Conservation (phyloP, 345 rosid species). For the Murraya paniculata region DNA sequence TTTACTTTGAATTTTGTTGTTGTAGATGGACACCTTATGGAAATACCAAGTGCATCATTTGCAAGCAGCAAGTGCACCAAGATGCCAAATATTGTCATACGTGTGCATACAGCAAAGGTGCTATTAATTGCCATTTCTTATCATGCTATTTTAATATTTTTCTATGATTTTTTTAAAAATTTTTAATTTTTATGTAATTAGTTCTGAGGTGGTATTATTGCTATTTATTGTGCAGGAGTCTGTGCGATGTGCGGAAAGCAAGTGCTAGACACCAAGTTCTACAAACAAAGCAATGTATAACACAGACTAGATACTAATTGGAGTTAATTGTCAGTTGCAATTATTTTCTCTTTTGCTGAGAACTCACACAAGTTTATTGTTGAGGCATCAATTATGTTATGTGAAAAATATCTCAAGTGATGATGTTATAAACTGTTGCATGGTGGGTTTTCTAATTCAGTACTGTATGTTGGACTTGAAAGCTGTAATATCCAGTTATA, state of each 20-base stretch:
- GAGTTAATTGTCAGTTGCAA: conserved; percentile 1
- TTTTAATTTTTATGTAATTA: background rate
- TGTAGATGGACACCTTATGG: conserved; percentile 93
- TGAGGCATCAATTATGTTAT: background rate
- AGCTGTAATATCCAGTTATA: background rate
- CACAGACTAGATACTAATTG: background rate
- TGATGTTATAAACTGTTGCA: background rate
- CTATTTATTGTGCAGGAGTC: conserved; percentile 55
- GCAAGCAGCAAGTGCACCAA: conserved; percentile 99
- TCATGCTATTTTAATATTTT: background rate
- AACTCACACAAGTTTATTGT: background rate
- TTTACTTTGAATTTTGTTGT: conserved; percentile 9
- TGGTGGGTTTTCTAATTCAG: background rate
- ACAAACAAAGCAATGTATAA: conserved; percentile 94
- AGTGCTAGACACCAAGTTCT: conserved; percentile 93
- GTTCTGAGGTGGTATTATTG: conserved; percentile 6
- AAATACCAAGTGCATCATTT: conserved; percentile 82
- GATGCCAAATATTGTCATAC: conserved; percentile 97
- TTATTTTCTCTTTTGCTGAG: background rate
- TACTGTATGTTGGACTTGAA: background rate
- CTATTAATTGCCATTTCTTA: background rate
- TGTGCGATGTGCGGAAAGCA: conserved; percentile 99
- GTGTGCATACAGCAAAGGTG: conserved; percentile 96
- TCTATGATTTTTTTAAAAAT: background rate
- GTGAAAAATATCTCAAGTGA: conserved; percentile 2